Base-by-base conservation (phyloP, 768 basidiomycete genomes). In the Pleurotus eryngii region DNA sequence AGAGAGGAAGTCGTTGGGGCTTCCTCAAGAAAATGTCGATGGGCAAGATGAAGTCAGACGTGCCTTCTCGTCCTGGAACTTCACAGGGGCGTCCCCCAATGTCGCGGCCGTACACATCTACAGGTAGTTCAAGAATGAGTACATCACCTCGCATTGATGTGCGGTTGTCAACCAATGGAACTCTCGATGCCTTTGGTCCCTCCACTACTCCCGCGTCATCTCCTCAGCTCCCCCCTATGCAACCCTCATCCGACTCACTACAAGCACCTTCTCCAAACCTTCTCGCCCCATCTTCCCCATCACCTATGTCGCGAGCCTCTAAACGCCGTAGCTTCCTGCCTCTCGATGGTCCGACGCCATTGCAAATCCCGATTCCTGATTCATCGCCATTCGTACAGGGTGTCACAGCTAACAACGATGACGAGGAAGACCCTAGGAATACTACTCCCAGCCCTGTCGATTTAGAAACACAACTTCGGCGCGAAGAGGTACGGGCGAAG, bases 21-120 rank as follows among this genome's bases (percentile, higher is more conserved):
- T 96, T 98, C 75, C 76, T 98, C 58, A 93, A 95, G 76, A 98
- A 98, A 75, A 97, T 98, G 94, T 96, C 94, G 5, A 96, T 95
- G 92, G 89, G 93, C 12, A 92, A 90, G 70, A 88, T 96, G 76
- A 85, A 84, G 64, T 61, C 74, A n/a, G 90, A 92, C 47, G 71
- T 80, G 14, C 79, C 85, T 26, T 65, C 78, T 5, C 73, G 79
- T 26, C 68, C 74, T 8, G 74, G 70, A 40, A 72, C 72, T 63
- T 70, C 62, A 56, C 72, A 60, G 64, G 71, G 62, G 5, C 20
- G 30, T 11, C 49, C 60, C 5, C 47, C 37, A 40, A n/a, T 42
- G 39, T 54, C 51, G 15, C 62, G 67, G 53, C 69, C 74, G 48
- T 70, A 73, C 49, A 72, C 70, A 27, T 64, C 72, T 24, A 59